A percentile compares a stretch with the other conserved stretches of the same genome.
Conservation (phyloP, 345 rosid species). For the Acer yangbiense region DNA sequence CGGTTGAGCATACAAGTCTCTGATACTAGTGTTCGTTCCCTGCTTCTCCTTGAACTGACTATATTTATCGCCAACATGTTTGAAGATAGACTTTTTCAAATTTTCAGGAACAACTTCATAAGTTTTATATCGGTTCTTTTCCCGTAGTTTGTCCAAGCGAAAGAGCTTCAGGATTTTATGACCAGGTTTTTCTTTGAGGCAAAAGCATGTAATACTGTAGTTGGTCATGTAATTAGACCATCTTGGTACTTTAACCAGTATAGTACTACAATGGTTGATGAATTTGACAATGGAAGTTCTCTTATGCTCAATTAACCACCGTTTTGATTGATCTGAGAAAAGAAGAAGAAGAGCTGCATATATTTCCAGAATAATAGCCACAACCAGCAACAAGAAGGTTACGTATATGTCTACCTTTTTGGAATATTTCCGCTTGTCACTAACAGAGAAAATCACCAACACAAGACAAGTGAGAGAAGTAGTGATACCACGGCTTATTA, state of each 20-base stretch:
- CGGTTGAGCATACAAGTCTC: background rate
- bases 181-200: constrained; percentile 5
- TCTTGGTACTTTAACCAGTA: background rate
- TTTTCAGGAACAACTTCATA: background rate
- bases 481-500: background rate
- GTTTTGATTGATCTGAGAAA: constrained; percentile 6
- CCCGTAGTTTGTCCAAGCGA: background rate
- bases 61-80: background rate
- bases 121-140: background rate
- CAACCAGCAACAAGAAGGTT: background rate
- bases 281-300: background rate
- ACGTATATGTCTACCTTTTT: background rate
- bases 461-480: background rate
- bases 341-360: background rate
- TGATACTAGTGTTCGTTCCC: background rate
- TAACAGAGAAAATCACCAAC: background rate
- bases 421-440: background rate
- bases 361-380: constrained; percentile 7
- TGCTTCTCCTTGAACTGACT: background rate
- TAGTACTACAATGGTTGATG: background rate
- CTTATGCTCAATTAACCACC: background rate
- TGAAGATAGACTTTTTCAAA: background rate
- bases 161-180: background rate
- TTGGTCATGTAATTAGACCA: constrained; percentile 12
- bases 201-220: background rate